phyloP scores from a whole-genome alignment of 1,139 yeast genomes.

The Wickerhamiella pararugosa region DNA sequence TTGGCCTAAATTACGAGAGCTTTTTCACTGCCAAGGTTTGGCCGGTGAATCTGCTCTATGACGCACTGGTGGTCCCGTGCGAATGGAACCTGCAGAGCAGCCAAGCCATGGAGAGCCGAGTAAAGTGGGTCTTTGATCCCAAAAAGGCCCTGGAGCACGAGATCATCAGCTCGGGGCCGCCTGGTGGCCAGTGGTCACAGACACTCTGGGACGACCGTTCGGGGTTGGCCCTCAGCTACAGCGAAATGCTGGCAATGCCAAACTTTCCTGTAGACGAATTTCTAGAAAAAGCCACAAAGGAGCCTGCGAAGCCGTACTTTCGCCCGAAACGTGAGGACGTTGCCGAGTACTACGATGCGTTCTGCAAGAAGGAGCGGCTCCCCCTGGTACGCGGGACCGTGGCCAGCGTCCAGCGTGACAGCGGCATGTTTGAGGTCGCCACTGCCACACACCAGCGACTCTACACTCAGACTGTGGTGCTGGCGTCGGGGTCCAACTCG shows the following conservation, averaged over 20 bases:
- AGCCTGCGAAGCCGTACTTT: conserved; percentile 15
- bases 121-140: conserved; percentile 17
- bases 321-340: conserved; percentile 23
- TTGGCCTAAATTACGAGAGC: conserved; percentile 14
- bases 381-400: background rate
- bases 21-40: conserved; percentile 18
- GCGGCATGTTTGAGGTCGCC: background rate
- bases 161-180: conserved; percentile 19
- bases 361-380: background rate
- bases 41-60: conserved; percentile 22
- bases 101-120: conserved; percentile 17
- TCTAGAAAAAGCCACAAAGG: conserved; percentile 11
- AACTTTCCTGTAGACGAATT: conserved; percentile 21
- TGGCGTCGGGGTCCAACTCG: conserved; percentile 21
- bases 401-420: background rate
- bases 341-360: conserved; percentile 19
- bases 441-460: conserved; percentile 8
- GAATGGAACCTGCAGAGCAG: conserved; percentile 18
- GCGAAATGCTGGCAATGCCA: conserved; percentile 26
- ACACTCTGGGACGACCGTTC: conserved; percentile 14
- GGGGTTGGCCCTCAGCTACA: conserved; percentile 21
- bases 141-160: conserved; percentile 13
- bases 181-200: conserved; percentile 27
- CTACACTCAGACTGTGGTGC: conserved; percentile 16
- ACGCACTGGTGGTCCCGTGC: conserved; percentile 21